Percentiles rank a stretch among this genome's conserved stretches.
phyloP scores from a whole-genome alignment of 805 yeast species.

The Nakazawaea pomicola region DNA sequence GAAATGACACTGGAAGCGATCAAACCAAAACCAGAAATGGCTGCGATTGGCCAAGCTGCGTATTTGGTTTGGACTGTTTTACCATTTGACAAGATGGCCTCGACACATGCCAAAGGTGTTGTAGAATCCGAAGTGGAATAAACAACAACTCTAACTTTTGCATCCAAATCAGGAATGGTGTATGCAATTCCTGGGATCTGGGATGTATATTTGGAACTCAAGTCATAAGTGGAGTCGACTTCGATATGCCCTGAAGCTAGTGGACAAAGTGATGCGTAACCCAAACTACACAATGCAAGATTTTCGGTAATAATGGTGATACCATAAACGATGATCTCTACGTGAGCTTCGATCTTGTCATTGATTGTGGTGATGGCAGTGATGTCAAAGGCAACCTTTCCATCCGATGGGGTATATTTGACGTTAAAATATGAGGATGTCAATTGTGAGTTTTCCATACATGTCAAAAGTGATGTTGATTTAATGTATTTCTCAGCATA shows the following conservation, averaged over 20 bases:
- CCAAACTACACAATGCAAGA: constrained; percentile 61
- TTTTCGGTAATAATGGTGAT: constrained; percentile 50
- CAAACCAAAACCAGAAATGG: constrained; percentile 82
- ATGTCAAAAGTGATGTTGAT: constrained; percentile 70
- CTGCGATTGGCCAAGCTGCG: constrained; percentile 96
- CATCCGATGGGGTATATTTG: constrained; percentile 59
- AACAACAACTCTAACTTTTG: constrained; percentile 73
- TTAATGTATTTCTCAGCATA: constrained; percentile 27
- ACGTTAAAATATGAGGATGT: constrained; percentile 84
- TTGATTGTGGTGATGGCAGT: constrained; percentile 76
- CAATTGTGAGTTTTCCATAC: constrained; percentile 86
- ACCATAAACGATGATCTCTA: constrained; percentile 77
- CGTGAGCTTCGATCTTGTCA: constrained; percentile 62
- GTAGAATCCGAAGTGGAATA: constrained; percentile 42
- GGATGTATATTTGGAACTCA: constrained; percentile 33
- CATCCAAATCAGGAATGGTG: constrained; percentile 92
- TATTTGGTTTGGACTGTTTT: constrained; percentile 90
- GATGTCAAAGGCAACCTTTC: constrained; percentile 58
- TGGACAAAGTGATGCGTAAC: constrained; percentile 66
- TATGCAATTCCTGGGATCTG: constrained; percentile 81
- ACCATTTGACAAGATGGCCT: constrained; percentile 80
- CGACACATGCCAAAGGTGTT: constrained; percentile 81
- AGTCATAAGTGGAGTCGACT: constrained; percentile 42
- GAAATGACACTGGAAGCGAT: constrained; percentile 84
- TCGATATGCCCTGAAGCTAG: constrained; percentile 83